Percentiles rank a stretch among this genome's conserved stretches.
Evolutionary conservation across 208 protist species (phyloP).

Genomic region (Leishmania mexicana): DNA sequence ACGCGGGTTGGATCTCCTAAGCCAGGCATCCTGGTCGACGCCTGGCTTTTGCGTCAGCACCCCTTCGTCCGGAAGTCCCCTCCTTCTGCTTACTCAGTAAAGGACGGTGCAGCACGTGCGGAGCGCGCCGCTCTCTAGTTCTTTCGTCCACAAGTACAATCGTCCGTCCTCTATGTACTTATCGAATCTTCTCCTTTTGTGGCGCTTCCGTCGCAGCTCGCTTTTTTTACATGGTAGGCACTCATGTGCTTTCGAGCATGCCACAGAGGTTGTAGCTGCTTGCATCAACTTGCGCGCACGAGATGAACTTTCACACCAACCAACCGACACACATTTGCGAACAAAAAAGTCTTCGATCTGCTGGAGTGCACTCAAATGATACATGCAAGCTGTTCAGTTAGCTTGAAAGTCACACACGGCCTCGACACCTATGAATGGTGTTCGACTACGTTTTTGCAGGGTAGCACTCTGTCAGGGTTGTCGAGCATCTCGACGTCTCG

Average conservation of each 20-base stretch:
- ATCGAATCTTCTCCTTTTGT: neutral
- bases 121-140: neutral
- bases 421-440: neutral
- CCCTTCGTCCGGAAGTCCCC: neutral
- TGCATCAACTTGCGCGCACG: neutral
- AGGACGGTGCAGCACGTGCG: neutral
- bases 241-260: neutral
- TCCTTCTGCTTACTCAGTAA: neutral
- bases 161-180: neutral
- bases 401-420: neutral
- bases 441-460: neutral
- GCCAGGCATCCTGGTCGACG: neutral
- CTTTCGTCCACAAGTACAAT: neutral
- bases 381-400: neutral
- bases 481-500: neutral
- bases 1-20: neutral
- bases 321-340: neutral
- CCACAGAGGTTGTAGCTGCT: neutral
- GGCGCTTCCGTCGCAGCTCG: neutral
- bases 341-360: neutral
- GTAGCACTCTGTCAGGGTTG: neutral
- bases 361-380: neutral
- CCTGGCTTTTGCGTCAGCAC: neutral
- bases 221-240: neutral
- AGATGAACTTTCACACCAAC: neutral